Conservation (phyloP, 1,284 basidiomycete species). For the Grifola frondosa region DNA sequence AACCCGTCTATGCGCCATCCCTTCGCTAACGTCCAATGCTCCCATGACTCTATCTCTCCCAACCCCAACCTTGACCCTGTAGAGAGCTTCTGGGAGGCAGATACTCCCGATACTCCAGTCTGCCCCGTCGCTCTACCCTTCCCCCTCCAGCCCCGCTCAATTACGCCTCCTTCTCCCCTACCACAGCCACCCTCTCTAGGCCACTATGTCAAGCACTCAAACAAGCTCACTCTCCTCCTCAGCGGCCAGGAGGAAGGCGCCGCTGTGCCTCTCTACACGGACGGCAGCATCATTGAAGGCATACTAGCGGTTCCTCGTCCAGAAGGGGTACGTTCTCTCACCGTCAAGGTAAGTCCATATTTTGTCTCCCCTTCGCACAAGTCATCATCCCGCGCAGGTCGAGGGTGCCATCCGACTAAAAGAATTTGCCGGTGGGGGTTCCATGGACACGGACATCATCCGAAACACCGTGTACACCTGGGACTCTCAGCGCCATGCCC, state of each 20-base stretch:
- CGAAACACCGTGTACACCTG: conserved; percentile 26
- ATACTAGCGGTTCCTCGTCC: conserved; percentile 26
- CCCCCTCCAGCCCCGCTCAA: neutral
- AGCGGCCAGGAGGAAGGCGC: conserved; percentile 26
- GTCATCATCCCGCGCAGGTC: conserved; percentile 14
- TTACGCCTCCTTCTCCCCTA: neutral
- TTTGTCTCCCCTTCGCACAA: neutral
- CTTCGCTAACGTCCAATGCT: no score
- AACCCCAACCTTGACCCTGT: no score
- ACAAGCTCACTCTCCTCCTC: conserved; percentile 25
- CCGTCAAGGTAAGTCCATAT: conserved; percentile 22
- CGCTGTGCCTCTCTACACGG: conserved; percentile 22
- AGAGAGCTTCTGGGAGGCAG: no score
- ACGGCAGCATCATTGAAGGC: conserved; percentile 26
- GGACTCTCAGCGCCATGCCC: conserved; percentile 18
- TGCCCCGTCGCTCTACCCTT: no score
- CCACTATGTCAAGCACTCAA: conserved; percentile 29
- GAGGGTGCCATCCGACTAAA: conserved; percentile 24
- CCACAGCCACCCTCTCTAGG: conserved; percentile 2
- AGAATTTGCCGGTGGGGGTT: conserved; percentile 27
- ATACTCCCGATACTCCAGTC: no score
- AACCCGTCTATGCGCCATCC: no score
- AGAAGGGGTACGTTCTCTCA: conserved; percentile 23
- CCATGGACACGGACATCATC: conserved; percentile 16
- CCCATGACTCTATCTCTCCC: no score